phyloP scores from a whole-genome alignment of 1,139 yeast species.

The Diutina sp. region DNA sequence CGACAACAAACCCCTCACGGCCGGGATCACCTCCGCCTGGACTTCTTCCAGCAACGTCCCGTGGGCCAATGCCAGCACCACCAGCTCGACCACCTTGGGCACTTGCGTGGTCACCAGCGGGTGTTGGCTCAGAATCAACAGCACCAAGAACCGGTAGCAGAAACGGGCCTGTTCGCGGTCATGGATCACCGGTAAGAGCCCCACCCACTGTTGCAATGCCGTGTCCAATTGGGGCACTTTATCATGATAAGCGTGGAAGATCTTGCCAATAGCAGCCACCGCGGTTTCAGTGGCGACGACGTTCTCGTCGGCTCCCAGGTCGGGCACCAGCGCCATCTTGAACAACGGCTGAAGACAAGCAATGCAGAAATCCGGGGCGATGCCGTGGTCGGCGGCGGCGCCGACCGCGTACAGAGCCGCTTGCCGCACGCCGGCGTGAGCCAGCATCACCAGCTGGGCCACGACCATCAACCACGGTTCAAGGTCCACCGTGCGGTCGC shows the following conservation, averaged over 20 bases:
- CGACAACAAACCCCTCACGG: conserved; percentile 40
- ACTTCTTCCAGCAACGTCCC: conserved; percentile 58
- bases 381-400: conserved; percentile 72
- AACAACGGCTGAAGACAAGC: conserved; percentile 64
- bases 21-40: conserved; percentile 49
- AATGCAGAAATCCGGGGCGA: conserved; percentile 47
- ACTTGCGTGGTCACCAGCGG: conserved; percentile 44
- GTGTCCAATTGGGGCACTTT: conserved; percentile 50
- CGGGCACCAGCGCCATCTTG: conserved; percentile 68
- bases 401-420: conserved; percentile 83
- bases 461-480: conserved; percentile 52
- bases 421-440: conserved; percentile 73
- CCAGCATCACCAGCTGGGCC: conserved; percentile 49
- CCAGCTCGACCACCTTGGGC: conserved; percentile 58
- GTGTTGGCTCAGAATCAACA: conserved; percentile 60
- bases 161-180: conserved; percentile 90
- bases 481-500: conserved; percentile 52
- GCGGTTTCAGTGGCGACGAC: conserved; percentile 81
- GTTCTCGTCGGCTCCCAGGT: conserved; percentile 76
- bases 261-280: conserved; percentile 72
- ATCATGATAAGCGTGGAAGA: conserved; percentile 44
- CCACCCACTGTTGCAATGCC: conserved; percentile 66
- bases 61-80: conserved; percentile 65
- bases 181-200: conserved; percentile 66
- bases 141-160: conserved; percentile 65